Conservation (phyloP, 2,329 filamentous ascomycete genomes). For the Blastomyces parvus region DNA sequence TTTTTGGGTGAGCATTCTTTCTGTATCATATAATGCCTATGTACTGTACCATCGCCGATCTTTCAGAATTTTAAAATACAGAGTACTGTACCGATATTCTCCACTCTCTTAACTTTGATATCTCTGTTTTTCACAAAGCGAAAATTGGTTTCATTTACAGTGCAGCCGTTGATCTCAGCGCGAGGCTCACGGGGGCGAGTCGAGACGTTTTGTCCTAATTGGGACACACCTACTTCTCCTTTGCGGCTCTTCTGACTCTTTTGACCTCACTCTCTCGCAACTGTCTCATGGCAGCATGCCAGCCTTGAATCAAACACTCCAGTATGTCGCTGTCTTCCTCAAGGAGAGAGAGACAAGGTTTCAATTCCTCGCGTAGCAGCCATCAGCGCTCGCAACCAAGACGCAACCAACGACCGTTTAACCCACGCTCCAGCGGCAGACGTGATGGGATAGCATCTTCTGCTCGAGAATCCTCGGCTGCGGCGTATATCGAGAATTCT, state of each 20-base stretch:
- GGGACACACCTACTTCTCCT: neutral
- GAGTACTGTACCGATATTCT: neutral
- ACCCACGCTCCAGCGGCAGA: neutral
- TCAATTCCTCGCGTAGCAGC: conserved; percentile 1
- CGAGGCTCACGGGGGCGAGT: neutral
- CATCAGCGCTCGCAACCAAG: neutral
- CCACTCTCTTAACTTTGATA: neutral
- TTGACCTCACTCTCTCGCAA: neutral
- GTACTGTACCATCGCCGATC: neutral
- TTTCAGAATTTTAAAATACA: neutral
- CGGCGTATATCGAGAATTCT: neutral
- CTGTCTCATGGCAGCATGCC: neutral
- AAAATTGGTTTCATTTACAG: neutral
- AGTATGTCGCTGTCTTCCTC: conserved; percentile 2
- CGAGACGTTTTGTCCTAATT: neutral
- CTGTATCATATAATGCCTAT: neutral
- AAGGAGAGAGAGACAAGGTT: neutral
- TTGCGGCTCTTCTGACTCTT: neutral
- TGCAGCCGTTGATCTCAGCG: neutral
- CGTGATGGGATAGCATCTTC: conserved; percentile 1
- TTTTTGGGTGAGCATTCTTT: neutral
- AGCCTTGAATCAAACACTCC: neutral
- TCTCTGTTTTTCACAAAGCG: neutral
- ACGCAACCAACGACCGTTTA: neutral
- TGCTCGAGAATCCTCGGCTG: neutral